These are phyloP conservation scores for Solanum aculeatissimum DNA, from an alignment of 305 asterid genomes.

Conservation along the genomic window DNA sequence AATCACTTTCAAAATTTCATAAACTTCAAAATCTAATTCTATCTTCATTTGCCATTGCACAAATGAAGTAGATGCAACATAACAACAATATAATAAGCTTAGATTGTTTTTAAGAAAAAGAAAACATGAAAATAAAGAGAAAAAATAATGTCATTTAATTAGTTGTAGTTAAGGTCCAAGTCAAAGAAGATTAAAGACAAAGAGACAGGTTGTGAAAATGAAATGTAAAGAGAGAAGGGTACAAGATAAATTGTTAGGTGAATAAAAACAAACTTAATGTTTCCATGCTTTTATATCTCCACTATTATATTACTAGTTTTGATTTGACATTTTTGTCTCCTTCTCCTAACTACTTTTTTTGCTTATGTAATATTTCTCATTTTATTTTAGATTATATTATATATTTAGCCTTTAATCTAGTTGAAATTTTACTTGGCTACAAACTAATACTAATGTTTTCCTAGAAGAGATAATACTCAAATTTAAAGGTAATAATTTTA, in stretches of 20 bases:
- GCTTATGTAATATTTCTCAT: background rate
- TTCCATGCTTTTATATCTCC: background rate
- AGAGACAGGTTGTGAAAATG: background rate
- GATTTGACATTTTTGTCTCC: background rate
- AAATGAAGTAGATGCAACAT: background rate
- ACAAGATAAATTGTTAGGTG: background rate
- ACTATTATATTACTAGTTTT: background rate
- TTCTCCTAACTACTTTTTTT: background rate
- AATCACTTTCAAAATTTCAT: background rate
- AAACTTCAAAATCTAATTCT: background rate
- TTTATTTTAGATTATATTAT: background rate
- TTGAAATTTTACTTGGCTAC: background rate
- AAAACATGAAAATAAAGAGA: background rate
- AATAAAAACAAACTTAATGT: background rate
- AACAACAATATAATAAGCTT: background rate
- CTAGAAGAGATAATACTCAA: background rate
- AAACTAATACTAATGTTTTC: background rate
- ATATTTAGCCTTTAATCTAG: background rate
- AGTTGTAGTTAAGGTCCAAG: background rate
- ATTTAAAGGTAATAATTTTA: background rate
- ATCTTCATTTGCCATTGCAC: background rate
- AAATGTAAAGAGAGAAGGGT: background rate
- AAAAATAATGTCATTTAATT: background rate
- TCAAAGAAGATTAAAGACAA: background rate
- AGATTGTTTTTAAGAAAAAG: background rate